Evolutionary conservation across 306 rosid genomes (phyloP).

Genomic region (Quercus glauca): DNA sequence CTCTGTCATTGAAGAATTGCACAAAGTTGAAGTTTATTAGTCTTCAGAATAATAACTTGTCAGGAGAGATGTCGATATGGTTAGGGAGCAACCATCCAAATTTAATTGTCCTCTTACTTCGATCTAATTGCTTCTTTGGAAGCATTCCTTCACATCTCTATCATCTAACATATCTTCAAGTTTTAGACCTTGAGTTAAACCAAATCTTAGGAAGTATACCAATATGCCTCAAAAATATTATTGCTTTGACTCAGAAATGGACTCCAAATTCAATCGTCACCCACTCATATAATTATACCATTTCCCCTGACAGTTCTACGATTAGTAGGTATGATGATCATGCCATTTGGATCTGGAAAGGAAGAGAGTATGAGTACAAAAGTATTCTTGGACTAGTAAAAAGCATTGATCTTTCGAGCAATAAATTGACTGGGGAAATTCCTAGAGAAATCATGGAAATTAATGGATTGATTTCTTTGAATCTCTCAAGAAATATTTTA

Average conservation of each 20-base stretch:
- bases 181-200: slow-evolving; percentile 9
- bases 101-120: neutral
- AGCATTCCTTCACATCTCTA: neutral
- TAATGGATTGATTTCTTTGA: too few relatives aligned
- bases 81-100: neutral
- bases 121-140: neutral
- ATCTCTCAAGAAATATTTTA: too few relatives aligned
- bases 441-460: too few relatives aligned
- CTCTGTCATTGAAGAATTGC: neutral
- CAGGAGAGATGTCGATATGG: accelerated
- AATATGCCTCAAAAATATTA: neutral
- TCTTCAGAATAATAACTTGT: neutral
- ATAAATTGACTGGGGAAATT: too few relatives aligned
- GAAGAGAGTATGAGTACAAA: neutral
- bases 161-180: neutral
- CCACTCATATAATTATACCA: too few relatives aligned
- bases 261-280: too few relatives aligned
- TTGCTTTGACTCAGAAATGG: too few relatives aligned
- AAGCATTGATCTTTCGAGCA: too few relatives aligned
- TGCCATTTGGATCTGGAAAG: too few relatives aligned
- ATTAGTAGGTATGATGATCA: too few relatives aligned
- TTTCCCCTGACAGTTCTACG: too few relatives aligned
- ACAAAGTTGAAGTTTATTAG: neutral
- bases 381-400: too few relatives aligned
- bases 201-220: neutral